Percentiles rank a stretch among this genome's conserved stretches.
phyloP scores from a whole-genome alignment of 2,329 filamentous ascomycete genomes.

The Thelonectria blattea region DNA sequence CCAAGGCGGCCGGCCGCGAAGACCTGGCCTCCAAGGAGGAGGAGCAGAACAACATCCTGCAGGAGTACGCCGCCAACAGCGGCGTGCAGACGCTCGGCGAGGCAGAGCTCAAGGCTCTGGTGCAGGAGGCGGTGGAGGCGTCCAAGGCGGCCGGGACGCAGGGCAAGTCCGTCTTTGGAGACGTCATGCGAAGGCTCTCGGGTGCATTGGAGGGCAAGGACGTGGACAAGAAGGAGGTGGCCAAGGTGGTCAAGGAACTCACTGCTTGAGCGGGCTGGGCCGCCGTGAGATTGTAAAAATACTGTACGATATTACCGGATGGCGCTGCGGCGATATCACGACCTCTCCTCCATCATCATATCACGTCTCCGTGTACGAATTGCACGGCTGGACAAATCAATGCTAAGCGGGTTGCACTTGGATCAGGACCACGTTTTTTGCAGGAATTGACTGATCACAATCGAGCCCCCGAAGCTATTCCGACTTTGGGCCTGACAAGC shows the following conservation, averaged over 20 bases:
- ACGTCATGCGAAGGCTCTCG: conserved; percentile 68
- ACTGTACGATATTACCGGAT: conserved; percentile 33
- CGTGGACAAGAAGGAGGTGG: conserved; percentile 67
- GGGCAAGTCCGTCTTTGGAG: conserved; percentile 59
- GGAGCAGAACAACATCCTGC: conserved; percentile 67
- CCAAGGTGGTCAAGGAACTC: conserved; percentile 64
- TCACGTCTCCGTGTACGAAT: conserved; percentile 18
- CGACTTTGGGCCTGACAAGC: background rate
- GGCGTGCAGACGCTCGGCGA: conserved; percentile 64
- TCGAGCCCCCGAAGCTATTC: background rate
- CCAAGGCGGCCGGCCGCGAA: conserved; percentile 65
- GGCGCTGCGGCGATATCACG: conserved; percentile 10
- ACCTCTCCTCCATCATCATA: conserved; percentile 21
- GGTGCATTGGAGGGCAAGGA: conserved; percentile 65
- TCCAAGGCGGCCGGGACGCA: conserved; percentile 53
- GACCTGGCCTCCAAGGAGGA: conserved; percentile 77
- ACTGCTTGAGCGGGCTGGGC: conserved; percentile 21
- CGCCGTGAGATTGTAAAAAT: conserved; percentile 29
- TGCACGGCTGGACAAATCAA: background rate
- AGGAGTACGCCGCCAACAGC: conserved; percentile 67
- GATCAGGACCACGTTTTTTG: too few relatives aligned
- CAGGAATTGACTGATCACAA: background rate
- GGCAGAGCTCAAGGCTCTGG: conserved; percentile 62
- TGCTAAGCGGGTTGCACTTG: background rate
- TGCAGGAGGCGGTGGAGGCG: conserved; percentile 58